Percentiles rank a stretch among this genome's conserved stretches.
phyloP scores from a whole-genome alignment of 169 alveolate species.

The Eimeria tenella region DNA sequence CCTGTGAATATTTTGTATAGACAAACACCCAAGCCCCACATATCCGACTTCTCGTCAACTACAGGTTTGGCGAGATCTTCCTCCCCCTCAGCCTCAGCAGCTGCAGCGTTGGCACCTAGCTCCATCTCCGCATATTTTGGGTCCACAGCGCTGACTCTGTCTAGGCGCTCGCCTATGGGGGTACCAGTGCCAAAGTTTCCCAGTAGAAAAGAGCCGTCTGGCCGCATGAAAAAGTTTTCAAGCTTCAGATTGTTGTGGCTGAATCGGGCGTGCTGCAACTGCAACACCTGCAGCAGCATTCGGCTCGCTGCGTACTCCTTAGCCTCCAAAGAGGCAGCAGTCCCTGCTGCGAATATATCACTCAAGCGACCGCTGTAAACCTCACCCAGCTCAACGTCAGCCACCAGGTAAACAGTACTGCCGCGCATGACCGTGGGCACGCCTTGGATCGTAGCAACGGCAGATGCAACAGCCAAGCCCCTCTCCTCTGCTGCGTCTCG shows the following conservation, averaged over 20 bases:
- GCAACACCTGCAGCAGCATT: slow-evolving; percentile 34
- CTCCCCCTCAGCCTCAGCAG: background rate
- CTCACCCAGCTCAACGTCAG: background rate
- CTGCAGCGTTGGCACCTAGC: background rate
- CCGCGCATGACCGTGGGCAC: background rate
- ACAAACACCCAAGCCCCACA: slow-evolving; percentile 6
- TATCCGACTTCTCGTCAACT: background rate
- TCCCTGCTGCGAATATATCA: background rate
- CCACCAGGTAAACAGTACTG: background rate
- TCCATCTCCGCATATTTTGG: background rate
- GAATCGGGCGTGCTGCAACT: background rate
- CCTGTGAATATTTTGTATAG: background rate
- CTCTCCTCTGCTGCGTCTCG: background rate
- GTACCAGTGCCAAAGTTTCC: background rate
- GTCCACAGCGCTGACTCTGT: background rate
- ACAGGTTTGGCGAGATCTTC: background rate
- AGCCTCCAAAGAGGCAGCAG: background rate
- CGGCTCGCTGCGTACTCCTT: slow-evolving; percentile 14
- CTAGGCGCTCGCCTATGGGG: background rate
- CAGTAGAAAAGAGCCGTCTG: slow-evolving; percentile 9
- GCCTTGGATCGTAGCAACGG: background rate
- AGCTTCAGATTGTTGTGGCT: slow-evolving; percentile 36
- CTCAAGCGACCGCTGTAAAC: background rate
- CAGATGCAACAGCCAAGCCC: background rate
- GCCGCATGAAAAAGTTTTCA: background rate